A percentile compares a stretch with the other conserved stretches of the same genome.
Conservation (phyloP, 805 yeast genomes). For the Myxozyma neglecta region DNA sequence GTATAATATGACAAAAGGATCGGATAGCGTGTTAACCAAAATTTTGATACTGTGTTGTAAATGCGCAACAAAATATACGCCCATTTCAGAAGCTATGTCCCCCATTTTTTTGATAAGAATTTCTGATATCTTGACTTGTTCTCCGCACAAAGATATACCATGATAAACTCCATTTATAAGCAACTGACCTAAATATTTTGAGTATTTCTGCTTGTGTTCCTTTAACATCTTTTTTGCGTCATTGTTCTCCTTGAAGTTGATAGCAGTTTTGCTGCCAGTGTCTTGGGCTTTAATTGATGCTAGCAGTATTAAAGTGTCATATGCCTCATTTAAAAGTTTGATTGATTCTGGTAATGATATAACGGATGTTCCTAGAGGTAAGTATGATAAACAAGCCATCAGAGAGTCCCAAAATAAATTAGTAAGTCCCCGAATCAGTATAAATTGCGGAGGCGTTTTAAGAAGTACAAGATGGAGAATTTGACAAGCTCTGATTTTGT, state of each 20-base stretch:
- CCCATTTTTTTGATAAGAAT: conserved; percentile 13
- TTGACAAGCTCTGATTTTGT: conserved; percentile 17
- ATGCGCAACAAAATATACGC: conserved; percentile 11
- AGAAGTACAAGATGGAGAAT: conserved; percentile 1
- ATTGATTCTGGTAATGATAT: conserved; percentile 16
- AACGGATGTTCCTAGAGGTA: conserved; percentile 24
- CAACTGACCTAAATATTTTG: conserved; percentile 10
- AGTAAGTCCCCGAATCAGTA: conserved; percentile 24
- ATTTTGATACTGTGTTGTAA: conserved; percentile 13
- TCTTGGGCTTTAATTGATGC: conserved; percentile 16
- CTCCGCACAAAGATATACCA: conserved; percentile 16
- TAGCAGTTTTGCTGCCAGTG: conserved; percentile 12
- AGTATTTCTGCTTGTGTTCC: neutral
- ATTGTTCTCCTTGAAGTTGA: neutral
- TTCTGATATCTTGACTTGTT: conserved; percentile 19
- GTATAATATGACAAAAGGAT: conserved; percentile 23
- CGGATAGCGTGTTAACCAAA: conserved; percentile 16
- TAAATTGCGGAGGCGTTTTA: conserved; percentile 9
- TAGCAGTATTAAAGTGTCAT: conserved; percentile 4
- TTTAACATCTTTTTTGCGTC: neutral
- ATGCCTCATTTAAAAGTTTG: conserved; percentile 9
- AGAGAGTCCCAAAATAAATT: conserved; percentile 28
- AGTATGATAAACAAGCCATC: conserved; percentile 17
- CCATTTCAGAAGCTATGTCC: conserved; percentile 10
- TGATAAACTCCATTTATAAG: conserved; percentile 17